These are phyloP conservation scores for Trypanosoma congolense DNA, from an alignment of 208 protist genomes.

Conservation along the genomic window DNA sequence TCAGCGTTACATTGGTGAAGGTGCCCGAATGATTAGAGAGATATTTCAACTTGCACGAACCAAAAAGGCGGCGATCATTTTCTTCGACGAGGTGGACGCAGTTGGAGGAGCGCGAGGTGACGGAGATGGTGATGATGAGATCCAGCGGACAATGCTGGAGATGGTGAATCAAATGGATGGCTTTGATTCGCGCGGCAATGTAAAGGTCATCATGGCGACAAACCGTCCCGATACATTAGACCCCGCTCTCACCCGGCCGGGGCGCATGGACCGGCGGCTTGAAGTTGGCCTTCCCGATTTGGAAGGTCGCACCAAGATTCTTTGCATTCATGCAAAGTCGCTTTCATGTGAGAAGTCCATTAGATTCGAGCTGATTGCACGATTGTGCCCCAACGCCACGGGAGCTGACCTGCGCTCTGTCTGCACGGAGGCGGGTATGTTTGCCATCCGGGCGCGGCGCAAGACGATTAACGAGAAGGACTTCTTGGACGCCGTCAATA, in stretches of 20 bases:
- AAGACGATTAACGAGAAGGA: conserved; percentile 99
- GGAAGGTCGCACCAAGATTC: conserved; percentile 97
- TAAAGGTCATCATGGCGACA: conserved; percentile 99
- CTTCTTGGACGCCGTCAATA: conserved; percentile 99
- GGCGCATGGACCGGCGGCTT: conserved; percentile 99
- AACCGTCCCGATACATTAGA: conserved; percentile 99
- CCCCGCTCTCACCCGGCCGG: conserved; percentile 98
- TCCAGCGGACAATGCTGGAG: conserved; percentile 99
- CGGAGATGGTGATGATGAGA: conserved; percentile 97
- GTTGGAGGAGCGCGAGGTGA: conserved; percentile 93
- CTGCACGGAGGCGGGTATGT: conserved; percentile 99
- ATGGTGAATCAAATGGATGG: conserved; percentile 99
- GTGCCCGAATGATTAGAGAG: conserved; percentile 99
- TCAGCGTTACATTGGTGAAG: conserved; percentile 99
- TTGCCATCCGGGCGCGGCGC: conserved; percentile 97
- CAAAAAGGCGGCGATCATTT: conserved; percentile 99
- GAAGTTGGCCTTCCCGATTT: conserved; percentile 99
- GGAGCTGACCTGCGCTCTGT: conserved; percentile 97
- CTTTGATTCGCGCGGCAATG: conserved; percentile 99
- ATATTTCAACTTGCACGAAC: conserved; percentile 99
- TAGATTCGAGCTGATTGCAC: conserved; percentile 98
- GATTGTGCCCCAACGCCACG: conserved; percentile 98
- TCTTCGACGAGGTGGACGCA: conserved; percentile 99
- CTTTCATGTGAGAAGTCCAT: conserved; percentile 98
- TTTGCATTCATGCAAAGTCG: conserved; percentile 97